Evolutionary conservation across 208 protist species (phyloP), one percentile per base, ranked within the genome.

Genomic region (Leishmania gerbilli): DNA sequence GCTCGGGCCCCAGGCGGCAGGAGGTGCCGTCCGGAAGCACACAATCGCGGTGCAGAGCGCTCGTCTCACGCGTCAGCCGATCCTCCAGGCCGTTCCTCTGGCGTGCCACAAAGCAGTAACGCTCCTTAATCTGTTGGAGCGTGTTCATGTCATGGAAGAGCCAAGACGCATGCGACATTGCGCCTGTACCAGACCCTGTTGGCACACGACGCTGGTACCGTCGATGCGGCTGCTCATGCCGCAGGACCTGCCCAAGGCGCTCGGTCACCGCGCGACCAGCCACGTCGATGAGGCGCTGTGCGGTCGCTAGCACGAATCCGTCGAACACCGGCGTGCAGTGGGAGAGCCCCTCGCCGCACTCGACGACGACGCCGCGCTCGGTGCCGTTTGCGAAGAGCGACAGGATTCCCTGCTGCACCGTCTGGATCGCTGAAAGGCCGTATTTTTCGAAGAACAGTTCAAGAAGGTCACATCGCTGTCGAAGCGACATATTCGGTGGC

Each of bases 271-370:
- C 96, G 76, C 97, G 87, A n/a, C 99, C 99, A 19, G 98, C 99
- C 13, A 99, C 81, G 87, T 99, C 96, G 27, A 99, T 84, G 81
- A 97, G 92, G 60, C 86, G 84, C 68, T 97, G 94, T 13, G 88
- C 87, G 42, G 87, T 80, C 9, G 87, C 68, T 42, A 95, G 77
- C 7, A 93, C 93, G 74, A 93, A 98, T 60, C 98, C 98, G 64
- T 99, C 98, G 87, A 97, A 99, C 6, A 99, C 97, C 42, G 99
- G 99, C 13, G 99, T 97, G 87, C 99, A 98, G 88, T 99, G 99
- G 11, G 98, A 99, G 6, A 99, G 96, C 84, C 99, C 99, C 84
- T 99, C 99, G 37, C 99, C 99, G 76, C 93, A 96, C 88, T 99
- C 99, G 49, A 99, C 93, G 49, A 99, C 99, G 19, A 99, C 96